These are phyloP conservation scores for Cyclostephanos tholiformis DNA, from an alignment of 108 stramenopile genomes.

Conservation along the genomic window DNA sequence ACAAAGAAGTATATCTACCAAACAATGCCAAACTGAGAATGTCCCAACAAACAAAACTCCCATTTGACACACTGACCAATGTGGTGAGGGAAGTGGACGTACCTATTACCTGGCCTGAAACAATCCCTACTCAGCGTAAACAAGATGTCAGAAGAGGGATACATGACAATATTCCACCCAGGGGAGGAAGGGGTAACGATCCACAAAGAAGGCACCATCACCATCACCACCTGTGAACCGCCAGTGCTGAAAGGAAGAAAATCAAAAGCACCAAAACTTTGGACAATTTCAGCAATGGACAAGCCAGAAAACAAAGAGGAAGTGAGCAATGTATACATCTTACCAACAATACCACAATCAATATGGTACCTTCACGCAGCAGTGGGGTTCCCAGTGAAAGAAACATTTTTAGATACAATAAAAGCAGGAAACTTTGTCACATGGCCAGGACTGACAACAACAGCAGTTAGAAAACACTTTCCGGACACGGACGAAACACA, in stretches of 20 bases:
- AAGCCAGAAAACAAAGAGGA: not conserved
- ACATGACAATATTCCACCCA: not conserved
- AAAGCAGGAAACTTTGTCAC: conserved; percentile 15
- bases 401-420: conserved; percentile 9
- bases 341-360: not conserved
- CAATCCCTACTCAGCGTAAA: not conserved
- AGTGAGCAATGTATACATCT: not conserved
- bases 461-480: conserved; percentile 18
- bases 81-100: too few relatives aligned
- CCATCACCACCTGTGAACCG: too few relatives aligned
- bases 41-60: too few relatives aligned
- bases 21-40: too few relatives aligned
- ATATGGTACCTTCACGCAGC: conserved; percentile 29
- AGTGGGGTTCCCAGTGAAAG: conserved; percentile 22
- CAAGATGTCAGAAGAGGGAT: too few relatives aligned
- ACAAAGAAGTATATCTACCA: too few relatives aligned
- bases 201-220: too few relatives aligned
- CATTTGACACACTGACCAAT: too few relatives aligned
- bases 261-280: too few relatives aligned
- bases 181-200: too few relatives aligned
- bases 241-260: too few relatives aligned
- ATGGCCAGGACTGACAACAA: conserved; percentile 22
- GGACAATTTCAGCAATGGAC: too few relatives aligned
- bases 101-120: not conserved
- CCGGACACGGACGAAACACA: conserved; percentile 25